Base-by-base conservation (phyloP, 2,329 filamentous ascomycete genomes). In the Keithomyces neogunnii region DNA sequence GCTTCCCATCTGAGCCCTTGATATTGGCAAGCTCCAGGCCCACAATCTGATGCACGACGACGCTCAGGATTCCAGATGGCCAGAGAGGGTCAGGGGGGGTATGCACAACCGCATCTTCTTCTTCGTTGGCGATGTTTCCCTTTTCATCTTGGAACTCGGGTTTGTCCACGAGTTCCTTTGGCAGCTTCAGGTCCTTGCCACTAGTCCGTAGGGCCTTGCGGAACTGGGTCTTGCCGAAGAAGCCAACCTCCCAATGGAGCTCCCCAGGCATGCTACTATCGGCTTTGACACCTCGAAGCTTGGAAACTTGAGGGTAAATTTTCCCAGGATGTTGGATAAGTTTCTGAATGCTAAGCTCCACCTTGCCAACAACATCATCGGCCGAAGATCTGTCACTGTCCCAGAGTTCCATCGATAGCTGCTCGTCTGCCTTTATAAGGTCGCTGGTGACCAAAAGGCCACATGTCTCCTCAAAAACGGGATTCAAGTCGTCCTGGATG, bases 81-180 rank as follows among this genome's bases (percentile, higher is more conserved):
- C 90, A 97, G 5, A 96, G 77, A n/a, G 92, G 92, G 65, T 97
- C 92, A 0, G 92, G 92, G 5, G 93, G 93, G 0, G 91, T 97
- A 63, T 89, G 86, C 43, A 87, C 81, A 3, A 95, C 89, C 2
- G 89, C 89, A 63, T 96, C 88, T 63, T 96, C 89, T 45, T 87
- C 77, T 39, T 63, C 59, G 6, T 72, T 88, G 51, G 88, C 84
- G 42, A 91, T 76, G 3, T 81, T 76, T 1, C 90, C 91, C 67
- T 91, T 63, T n/a, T 95, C 86, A 53, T 96, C 89, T 65, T 96
- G 88, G 9, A 96, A 75, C 57, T 88, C 84, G 3, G 85, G 81
- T 56, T 86, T 80, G 58, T 92, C 80, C 53, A 82, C 82, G 33
- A 96, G 78, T 51, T 82, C 79, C 52, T 84, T 77, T 3, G 89